Evolutionary conservation across 2,329 filamentous ascomycete species (phyloP), one percentile per base, ranked within the genome.

Genomic region (Pseudopithomyces chartarum): DNA sequence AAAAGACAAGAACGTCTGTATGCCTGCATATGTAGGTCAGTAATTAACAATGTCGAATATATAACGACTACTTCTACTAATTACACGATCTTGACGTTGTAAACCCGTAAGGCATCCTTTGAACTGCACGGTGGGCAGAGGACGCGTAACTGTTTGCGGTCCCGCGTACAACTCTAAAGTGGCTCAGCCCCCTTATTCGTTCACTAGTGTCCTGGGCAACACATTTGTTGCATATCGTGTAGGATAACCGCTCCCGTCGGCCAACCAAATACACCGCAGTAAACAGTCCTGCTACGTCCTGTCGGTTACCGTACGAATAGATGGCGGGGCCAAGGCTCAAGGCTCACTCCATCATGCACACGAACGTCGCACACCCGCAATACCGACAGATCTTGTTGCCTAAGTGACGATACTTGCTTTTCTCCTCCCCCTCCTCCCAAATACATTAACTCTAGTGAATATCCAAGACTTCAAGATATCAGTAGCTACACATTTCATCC

Each of bases 151-250:
- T 36, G 32, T 36, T 20, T 36, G 17, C 29, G 44, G 44, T 32
- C 26, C 44, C 44, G 44, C 44, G 44, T 47, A 36, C 29, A 36
- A 32, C 13, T 8, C 17, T 6, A 45, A 32, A 3, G n/a, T 45
- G 43, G 44, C 44, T 47, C 44, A 47, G 44, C 44, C 44, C 29
- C 44, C 17, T 47, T 32, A 29, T 46, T 32, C 43, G 26, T 17
- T 15, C 23, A 17, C 43, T 46, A 46, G n/a, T 23, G 20, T 44
- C 15, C 22, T 20, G 8, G 20, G 11, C n/a, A 44, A 42, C 39
- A 19, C 39, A 42, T 7, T 7, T 11, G 11, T 45, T 4, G 43
- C 29, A 34, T 1, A 5, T 22, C 17, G 10, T 20, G 19, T 32
- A 47, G 10, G 26, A n/a, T 20, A 2, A 2, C 26, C n/a, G 20